Evolutionary conservation across 2,329 filamentous ascomycete genomes (phyloP).

Genomic region (Xylariaceae sp.): DNA sequence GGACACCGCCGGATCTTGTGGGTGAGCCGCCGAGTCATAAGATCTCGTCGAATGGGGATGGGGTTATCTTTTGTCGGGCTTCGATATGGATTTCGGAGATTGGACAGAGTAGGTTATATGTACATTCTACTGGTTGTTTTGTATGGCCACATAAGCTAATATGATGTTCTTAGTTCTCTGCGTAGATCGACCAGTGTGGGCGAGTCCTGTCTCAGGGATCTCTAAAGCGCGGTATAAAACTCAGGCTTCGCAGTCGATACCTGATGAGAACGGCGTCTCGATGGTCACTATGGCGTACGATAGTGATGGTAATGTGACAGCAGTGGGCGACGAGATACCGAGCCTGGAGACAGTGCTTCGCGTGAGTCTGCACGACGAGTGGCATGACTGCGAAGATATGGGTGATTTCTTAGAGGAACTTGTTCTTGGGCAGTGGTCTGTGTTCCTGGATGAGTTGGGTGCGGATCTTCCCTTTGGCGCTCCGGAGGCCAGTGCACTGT

Average conservation of each 20-base stretch:
- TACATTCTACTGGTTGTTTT: neutral
- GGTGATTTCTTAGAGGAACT: conserved; percentile 20
- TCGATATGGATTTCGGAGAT: conserved; percentile 33
- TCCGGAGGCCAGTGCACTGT: conserved; percentile 19
- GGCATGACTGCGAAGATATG: conserved; percentile 6
- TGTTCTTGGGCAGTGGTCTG: conserved; percentile 32
- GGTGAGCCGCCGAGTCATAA: conserved; percentile 13
- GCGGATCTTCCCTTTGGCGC: conserved; percentile 3
- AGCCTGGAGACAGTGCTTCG: conserved; percentile 29
- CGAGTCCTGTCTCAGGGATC: conserved; percentile 12
- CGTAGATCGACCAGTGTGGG: conserved; percentile 30
- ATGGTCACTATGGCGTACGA: neutral
- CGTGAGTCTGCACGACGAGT: conserved; percentile 16
- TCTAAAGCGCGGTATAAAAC: conserved; percentile 19
- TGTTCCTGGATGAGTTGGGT: conserved; percentile 34
- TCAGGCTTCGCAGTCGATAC: neutral
- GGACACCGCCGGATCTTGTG: conserved; percentile 1
- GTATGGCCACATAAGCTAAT: neutral
- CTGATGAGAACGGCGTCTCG: conserved; percentile 2
- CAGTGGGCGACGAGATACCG: conserved; percentile 17
- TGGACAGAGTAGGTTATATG: conserved; percentile 20
- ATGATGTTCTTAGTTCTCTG: conserved; percentile 28
- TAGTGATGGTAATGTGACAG: neutral
- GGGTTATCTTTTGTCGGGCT: conserved; percentile 33
- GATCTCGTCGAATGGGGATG: conserved; percentile 20